A percentile compares a stretch with the other conserved stretches of the same genome.
Evolutionary conservation across 2,329 filamentous ascomycete genomes (phyloP).

Genomic region (Penicillium corylophilum): DNA sequence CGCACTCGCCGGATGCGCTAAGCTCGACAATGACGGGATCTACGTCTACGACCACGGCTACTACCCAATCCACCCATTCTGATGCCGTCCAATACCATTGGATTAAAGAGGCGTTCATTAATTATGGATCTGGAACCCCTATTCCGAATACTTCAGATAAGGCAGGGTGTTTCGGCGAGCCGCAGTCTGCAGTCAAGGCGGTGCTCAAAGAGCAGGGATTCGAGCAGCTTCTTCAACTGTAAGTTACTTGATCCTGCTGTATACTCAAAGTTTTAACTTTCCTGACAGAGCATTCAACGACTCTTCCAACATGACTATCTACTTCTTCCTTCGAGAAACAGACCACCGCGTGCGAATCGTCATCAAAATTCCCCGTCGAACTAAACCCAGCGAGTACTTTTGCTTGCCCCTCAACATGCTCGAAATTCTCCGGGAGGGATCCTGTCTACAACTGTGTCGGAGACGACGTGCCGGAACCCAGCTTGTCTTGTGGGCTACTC

Average conservation of each 20-base stretch:
- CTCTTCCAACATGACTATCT: constrained; percentile 45
- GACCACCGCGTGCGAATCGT: constrained; percentile 57
- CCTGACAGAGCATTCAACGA: constrained; percentile 49
- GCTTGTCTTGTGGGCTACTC: constrained; percentile 53
- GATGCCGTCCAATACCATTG: constrained; percentile 40
- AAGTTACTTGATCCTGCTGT: constrained; percentile 16
- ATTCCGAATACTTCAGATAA: constrained; percentile 28
- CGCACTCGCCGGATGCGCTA: constrained; percentile 33
- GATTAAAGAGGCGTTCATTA: constrained; percentile 41
- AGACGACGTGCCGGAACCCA: constrained; percentile 37
- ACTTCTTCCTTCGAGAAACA: constrained; percentile 52
- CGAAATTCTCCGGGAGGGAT: constrained; percentile 37
- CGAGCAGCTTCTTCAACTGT: constrained; percentile 41
- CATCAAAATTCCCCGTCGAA: constrained; percentile 47
- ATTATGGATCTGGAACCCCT: constrained; percentile 27
- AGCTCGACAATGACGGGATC: constrained; percentile 20
- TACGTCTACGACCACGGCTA: constrained; percentile 18
- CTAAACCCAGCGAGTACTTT: constrained; percentile 44
- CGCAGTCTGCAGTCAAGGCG: constrained; percentile 26
- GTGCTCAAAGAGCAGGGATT: constrained; percentile 36
- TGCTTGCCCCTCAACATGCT: constrained; percentile 53
- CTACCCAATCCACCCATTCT: constrained; percentile 31
- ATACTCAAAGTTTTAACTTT: not conserved
- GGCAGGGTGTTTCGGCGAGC: constrained; percentile 37
- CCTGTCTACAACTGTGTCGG: constrained; percentile 42